phyloP scores from a whole-genome alignment of 2,329 filamentous ascomycete species.

The Arthrobotrys musiformis region DNA sequence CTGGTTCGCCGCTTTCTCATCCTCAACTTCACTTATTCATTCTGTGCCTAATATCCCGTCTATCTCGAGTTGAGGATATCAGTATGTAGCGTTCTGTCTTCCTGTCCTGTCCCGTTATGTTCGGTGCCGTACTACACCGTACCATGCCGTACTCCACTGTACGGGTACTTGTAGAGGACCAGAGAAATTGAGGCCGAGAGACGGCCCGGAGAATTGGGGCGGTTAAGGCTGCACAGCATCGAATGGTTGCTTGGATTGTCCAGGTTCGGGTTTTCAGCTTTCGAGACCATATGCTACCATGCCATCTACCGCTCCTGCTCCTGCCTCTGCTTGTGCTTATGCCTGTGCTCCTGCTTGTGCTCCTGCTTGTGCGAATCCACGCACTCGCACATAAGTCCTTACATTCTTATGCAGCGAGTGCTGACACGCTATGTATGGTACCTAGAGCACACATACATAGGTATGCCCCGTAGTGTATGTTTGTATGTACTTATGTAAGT shows the following conservation, averaged over 20 bases:
- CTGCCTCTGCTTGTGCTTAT: constrained; percentile 1
- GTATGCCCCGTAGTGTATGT: background rate
- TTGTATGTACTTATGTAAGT: too few species aligned
- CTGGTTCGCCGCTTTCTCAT: background rate
- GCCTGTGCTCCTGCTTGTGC: background rate
- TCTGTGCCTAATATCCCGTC: too few species aligned
- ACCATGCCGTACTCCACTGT: background rate
- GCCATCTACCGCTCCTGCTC: background rate
- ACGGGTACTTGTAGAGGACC: background rate
- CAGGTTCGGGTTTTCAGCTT: background rate
- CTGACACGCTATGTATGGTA: too few species aligned
- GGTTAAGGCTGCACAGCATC: constrained; percentile 8
- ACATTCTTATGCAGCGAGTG: background rate
- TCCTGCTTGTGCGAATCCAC: background rate
- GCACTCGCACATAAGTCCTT: background rate
- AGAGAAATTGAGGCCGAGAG: background rate
- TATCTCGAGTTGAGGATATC: too few species aligned
- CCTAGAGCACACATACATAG: background rate
- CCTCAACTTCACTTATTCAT: background rate
- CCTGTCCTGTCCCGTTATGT: too few species aligned
- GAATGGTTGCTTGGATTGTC: background rate
- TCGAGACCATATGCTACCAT: background rate
- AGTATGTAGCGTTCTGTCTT: background rate
- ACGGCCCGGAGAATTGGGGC: constrained; percentile 20
- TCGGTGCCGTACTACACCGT: background rate